Conservation (phyloP, 495 filamentous ascomycete genomes). For the Penicillium steckii region DNA sequence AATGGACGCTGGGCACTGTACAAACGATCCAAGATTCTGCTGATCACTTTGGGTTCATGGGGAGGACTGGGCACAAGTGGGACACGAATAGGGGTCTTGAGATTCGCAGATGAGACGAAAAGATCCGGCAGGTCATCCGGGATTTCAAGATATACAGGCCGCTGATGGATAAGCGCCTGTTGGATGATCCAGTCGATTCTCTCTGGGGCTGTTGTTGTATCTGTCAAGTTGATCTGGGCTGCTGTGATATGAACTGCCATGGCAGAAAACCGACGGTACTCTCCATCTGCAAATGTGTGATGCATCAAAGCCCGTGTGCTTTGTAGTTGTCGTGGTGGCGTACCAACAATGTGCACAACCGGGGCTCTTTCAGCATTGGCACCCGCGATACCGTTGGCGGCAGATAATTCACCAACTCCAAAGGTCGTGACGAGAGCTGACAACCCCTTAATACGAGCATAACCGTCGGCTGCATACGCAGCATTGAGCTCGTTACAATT, state of each 20-base stretch:
- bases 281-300: slow-evolving; percentile 46
- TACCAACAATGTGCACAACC: slow-evolving; percentile 79
- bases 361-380: slow-evolving; percentile 74
- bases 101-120: slow-evolving; percentile 22
- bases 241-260: slow-evolving; percentile 39
- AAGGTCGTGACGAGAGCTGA: slow-evolving; percentile 76
- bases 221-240: slow-evolving; percentile 37
- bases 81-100: slow-evolving; percentile 18
- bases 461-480: slow-evolving; percentile 81
- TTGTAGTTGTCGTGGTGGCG: slow-evolving; percentile 32
- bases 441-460: slow-evolving; percentile 71
- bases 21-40: slow-evolving; percentile 27
- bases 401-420: slow-evolving; percentile 77
- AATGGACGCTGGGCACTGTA: slow-evolving; percentile 33
- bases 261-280: slow-evolving; percentile 36
- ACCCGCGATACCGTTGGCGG: slow-evolving; percentile 70
- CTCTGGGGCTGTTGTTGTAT: slow-evolving; percentile 33
- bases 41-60: slow-evolving; percentile 18
- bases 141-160: slow-evolving; percentile 45
- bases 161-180: slow-evolving; percentile 36
- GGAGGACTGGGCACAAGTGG: slow-evolving; percentile 10
- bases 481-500: slow-evolving; percentile 82
- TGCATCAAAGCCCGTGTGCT: slow-evolving; percentile 34
- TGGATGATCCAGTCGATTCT: slow-evolving; percentile 40
- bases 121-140: slow-evolving; percentile 43